Base-by-base conservation (phyloP, 2,329 filamentous ascomycete species). In the Calonectria multiphialidica region DNA sequence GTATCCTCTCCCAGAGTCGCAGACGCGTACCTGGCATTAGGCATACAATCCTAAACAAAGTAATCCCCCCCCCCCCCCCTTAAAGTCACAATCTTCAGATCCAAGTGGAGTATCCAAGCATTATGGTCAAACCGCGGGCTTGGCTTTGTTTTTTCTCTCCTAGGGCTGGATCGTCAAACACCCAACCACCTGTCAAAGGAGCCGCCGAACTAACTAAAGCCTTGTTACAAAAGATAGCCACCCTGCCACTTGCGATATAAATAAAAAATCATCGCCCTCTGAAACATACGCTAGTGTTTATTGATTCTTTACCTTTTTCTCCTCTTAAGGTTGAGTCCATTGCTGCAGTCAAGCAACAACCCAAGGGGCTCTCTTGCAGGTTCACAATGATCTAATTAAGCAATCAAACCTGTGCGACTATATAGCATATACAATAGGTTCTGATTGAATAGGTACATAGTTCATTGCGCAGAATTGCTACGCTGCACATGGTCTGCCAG, bases 21-120 rank as follows among this genome's bases (percentile, higher is more conserved):
- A 64, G 57, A 57, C 30, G 59, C 69, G 69, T 64, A n/a, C 57
- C 40, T 53, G 55, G 21, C 16, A 65, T 55, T 63, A 62, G 45
- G 2, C 44, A 45, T 40, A 18, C 7, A 59, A 28, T 50, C 50
- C 57, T 66, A 45, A 44, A 33, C 37, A 62, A 62, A 37, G 15
- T 55, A 49, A 45, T 25, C 33, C 25, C 42, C n/a, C 35, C 35
- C 18, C 10, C 21, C 9, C 13, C 53, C 53, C 21, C 33, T 57
- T 23, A 57, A 25, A 37, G 30, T 40, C 10, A 10, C 45, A 45
- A 61, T 62, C 23, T 15, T 45, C 30, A 40, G 45, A 62, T 57
- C 33, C 18, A 21, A 28, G 30, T 10, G 49, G 50, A 55, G 30
- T n/a, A 25, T 15, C 49, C 25, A 35, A 35, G 45, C 47, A 57